Conservation (phyloP, 192 early-diverging fungal genomes). For the Coemansia reversa region DNA sequence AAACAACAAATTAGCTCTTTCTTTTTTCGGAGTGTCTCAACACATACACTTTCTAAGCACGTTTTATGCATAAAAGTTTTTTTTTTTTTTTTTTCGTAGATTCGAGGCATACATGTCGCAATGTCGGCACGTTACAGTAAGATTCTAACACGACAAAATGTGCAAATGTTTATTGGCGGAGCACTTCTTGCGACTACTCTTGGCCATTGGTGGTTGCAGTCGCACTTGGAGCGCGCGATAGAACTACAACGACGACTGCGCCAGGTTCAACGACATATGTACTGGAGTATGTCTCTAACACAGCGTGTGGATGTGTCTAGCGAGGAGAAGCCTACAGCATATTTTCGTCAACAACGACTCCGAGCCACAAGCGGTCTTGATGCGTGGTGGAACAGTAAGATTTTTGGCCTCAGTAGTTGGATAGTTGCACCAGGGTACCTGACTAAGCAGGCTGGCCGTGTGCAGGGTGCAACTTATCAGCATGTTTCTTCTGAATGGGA, state of each 20-base stretch:
- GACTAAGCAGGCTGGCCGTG: not conserved
- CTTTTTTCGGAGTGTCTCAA: not conserved
- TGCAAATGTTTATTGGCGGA: conserved; percentile 39
- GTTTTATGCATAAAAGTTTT: not conserved
- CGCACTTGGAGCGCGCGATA: conserved; percentile 25
- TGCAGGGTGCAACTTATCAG: not conserved
- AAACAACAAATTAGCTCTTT: not conserved
- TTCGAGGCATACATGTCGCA: not conserved
- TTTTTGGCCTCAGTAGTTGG: conserved; percentile 22
- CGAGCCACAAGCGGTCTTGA: not conserved
- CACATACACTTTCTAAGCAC: not conserved
- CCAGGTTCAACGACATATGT: conserved; percentile 30
- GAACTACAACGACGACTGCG: conserved; percentile 26
- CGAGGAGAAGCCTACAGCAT: conserved; percentile 7
- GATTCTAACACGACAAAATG: conserved; percentile 34
- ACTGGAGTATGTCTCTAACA: conserved; percentile 50
- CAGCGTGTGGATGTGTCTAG: conserved; percentile 16
- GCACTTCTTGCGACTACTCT: conserved; percentile 20
- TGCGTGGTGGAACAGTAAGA: conserved; percentile 36
- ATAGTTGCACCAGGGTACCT: conserved; percentile 25
- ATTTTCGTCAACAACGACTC: not conserved
- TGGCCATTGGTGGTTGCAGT: conserved; percentile 22
- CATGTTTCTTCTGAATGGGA: conserved; percentile 12
- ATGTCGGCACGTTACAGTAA: conserved; percentile 42
- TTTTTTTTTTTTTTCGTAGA: too few relatives aligned